Percentiles rank a stretch among this genome's conserved stretches.
phyloP scores from a whole-genome alignment of 23 red algal genomes.

The Gracilaria domingensis region DNA sequence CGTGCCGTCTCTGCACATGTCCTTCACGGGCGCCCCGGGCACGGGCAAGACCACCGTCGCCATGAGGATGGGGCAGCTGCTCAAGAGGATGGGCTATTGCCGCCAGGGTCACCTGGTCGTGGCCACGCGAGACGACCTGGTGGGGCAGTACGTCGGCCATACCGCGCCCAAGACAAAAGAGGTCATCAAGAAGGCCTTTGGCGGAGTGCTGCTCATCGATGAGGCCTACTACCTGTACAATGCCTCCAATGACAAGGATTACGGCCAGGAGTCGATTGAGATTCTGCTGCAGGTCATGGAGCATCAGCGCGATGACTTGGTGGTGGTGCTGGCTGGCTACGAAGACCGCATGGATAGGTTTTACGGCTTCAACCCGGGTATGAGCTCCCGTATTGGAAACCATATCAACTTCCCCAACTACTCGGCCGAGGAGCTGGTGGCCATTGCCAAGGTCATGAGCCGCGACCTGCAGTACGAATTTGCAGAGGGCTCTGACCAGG shows the following conservation, averaged over 20 bases:
- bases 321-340: constrained; percentile 94
- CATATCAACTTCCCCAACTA: constrained; percentile 99
- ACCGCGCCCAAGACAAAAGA: constrained; percentile 99
- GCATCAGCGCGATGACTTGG: constrained; percentile 87
- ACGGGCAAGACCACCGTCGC: constrained; percentile 99
- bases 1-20: constrained; percentile 98
- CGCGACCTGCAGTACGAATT: constrained; percentile 86
- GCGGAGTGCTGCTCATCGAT: constrained; percentile 96
- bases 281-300: constrained; percentile 99
- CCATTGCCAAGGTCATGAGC: constrained; percentile 90
- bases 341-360: constrained; percentile 99
- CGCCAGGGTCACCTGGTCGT: constrained; percentile 88
- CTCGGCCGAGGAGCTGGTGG: constrained; percentile 86
- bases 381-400: constrained; percentile 95
- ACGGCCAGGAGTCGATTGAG: constrained; percentile 97
- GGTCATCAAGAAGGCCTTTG: constrained; percentile 97
- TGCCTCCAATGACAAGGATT: constrained; percentile 98
- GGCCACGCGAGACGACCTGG: constrained; percentile 97
- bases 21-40: constrained; percentile 95
- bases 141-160: constrained; percentile 99
- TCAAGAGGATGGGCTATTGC: constrained; percentile 95
- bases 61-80: constrained; percentile 98
- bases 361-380: constrained; percentile 95
- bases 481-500: constrained; percentile 50
- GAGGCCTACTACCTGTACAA: constrained; percentile 99